phyloP scores from a whole-genome alignment of 2,329 filamentous ascomycete species.

The Meredithiella fracta region DNA sequence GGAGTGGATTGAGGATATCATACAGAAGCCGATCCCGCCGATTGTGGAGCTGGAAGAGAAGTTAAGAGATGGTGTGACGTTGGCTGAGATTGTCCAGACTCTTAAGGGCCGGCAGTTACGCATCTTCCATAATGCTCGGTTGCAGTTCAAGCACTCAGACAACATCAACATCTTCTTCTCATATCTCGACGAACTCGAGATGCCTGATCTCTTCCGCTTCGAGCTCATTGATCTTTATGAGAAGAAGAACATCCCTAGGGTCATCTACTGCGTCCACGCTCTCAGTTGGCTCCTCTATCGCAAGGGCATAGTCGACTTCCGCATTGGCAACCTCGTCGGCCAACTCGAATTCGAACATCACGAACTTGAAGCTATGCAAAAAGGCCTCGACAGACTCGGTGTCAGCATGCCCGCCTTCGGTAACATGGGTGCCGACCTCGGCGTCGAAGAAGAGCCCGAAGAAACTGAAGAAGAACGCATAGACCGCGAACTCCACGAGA shows the following conservation, averaged over 20 bases:
- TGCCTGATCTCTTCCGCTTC: conserved; percentile 92
- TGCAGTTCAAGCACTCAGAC: conserved; percentile 92
- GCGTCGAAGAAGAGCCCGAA: conserved; percentile 56
- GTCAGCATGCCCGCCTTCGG: conserved; percentile 95
- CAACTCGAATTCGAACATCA: conserved; percentile 96
- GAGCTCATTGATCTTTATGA: conserved; percentile 96
- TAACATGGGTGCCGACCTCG: conserved; percentile 92
- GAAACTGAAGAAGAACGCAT: conserved; percentile 86
- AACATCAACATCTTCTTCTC: conserved; percentile 95
- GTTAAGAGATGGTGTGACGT: conserved; percentile 76
- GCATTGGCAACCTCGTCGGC: conserved; percentile 90
- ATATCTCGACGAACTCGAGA: conserved; percentile 76
- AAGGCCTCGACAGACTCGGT: conserved; percentile 87
- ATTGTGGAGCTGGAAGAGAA: conserved; percentile 91
- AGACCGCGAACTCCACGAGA: conserved; percentile 63
- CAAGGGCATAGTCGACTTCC: conserved; percentile 86
- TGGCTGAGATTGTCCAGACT: conserved; percentile 85
- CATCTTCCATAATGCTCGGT: conserved; percentile 70
- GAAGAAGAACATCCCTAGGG: conserved; percentile 98
- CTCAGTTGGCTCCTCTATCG: conserved; percentile 94
- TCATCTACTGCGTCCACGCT: conserved; percentile 96
- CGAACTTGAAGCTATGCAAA: conserved; percentile 91
- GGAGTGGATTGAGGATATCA: conserved; percentile 93
- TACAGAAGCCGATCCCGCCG: conserved; percentile 68
- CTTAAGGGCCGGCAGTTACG: conserved; percentile 52